Percentiles rank a stretch among this genome's conserved stretches.
Evolutionary conservation across 1,284 basidiomycete genomes (phyloP).

Genomic region (Ganoderma meredithae): DNA sequence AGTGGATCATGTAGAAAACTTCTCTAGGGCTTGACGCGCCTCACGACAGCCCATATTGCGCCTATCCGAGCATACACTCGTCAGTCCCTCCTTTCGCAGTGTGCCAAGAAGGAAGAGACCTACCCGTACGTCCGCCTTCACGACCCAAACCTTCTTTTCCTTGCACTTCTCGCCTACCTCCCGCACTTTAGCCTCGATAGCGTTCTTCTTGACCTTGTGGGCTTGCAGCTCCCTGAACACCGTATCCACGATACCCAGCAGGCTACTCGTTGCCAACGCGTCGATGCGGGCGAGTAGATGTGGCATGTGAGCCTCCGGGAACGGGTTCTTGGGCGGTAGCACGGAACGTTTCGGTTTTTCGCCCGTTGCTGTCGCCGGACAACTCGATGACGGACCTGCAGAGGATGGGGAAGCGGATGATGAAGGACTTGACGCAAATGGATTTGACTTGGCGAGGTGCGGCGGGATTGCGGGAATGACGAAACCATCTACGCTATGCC

Average conservation of each 20-base stretch:
- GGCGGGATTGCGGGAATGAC: conserved; percentile 50
- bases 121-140: conserved; percentile 55
- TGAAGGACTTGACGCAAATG: conserved; percentile 6
- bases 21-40: not conserved
- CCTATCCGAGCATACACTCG: conserved; percentile 8
- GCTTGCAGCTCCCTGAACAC: conserved; percentile 71
- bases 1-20: not conserved
- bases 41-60: conserved; percentile 25
- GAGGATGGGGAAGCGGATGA: conserved; percentile 22
- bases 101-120: conserved; percentile 14
- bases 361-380: conserved; percentile 18
- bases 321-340: conserved; percentile 59
- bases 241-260: conserved; percentile 73
- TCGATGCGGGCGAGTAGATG: conserved; percentile 66
- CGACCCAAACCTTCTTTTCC: conserved; percentile 72
- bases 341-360: conserved; percentile 43
- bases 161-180: conserved; percentile 79
- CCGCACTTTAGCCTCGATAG: conserved; percentile 79
- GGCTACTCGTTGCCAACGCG: conserved; percentile 60
- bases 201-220: conserved; percentile 80
- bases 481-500: conserved; percentile 37
- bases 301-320: conserved; percentile 71
- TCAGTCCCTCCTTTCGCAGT: not conserved
- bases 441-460: conserved; percentile 26
- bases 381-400: conserved; percentile 18